A percentile compares a stretch with the other conserved stretches of the same genome.
These are phyloP conservation scores for Citrus mangshanensis DNA, from an alignment of 345 rosid species.

Conservation along the genomic window DNA sequence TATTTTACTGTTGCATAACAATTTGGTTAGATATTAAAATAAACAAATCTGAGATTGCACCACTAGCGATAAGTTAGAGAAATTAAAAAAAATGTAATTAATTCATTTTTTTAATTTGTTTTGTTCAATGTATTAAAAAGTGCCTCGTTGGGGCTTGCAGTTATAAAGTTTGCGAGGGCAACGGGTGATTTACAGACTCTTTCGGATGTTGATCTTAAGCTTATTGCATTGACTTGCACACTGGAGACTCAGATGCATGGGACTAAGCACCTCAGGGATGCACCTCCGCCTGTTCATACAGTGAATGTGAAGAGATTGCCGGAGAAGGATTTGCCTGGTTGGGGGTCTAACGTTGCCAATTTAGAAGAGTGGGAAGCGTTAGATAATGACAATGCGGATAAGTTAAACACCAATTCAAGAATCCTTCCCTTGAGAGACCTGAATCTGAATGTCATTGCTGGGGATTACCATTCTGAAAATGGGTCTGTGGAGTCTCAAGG, in stretches of 20 bases:
- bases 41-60: neutral
- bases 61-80: neutral
- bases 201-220: conserved; percentile 80
- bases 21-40: neutral
- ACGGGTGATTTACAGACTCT: conserved; percentile 92
- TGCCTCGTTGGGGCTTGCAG: conserved; percentile 26
- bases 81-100: neutral
- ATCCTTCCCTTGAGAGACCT: conserved; percentile 83
- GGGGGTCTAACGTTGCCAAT: conserved; percentile 93
- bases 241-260: conserved; percentile 88
- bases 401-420: conserved; percentile 40
- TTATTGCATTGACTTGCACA: conserved; percentile 79
- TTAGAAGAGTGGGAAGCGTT: conserved; percentile 92
- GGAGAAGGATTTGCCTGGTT: conserved; percentile 86
- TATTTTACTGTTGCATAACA: neutral
- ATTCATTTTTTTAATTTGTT: neutral
- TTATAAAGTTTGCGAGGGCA: conserved; percentile 74
- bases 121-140: neutral
- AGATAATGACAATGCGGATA: conserved; percentile 53
- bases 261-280: conserved; percentile 60
- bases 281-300: conserved; percentile 74
- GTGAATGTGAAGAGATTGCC: conserved; percentile 78
- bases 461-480: conserved; percentile 39
- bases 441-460: conserved; percentile 46
- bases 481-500: conserved; percentile 37